phyloP scores from a whole-genome alignment of 2,329 filamentous ascomycete species.

The Monascus ruber region DNA sequence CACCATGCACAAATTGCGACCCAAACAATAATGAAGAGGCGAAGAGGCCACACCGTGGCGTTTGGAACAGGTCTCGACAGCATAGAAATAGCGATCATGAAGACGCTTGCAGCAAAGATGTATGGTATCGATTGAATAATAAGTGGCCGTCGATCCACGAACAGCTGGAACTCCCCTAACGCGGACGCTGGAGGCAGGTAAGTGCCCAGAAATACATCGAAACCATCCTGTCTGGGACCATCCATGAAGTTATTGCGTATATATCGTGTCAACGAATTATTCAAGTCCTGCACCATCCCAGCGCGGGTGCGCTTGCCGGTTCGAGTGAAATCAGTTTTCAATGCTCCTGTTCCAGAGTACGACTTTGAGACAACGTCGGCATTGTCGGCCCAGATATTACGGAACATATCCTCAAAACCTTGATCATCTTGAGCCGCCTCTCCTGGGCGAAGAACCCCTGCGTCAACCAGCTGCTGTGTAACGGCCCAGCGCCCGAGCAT shows the following conservation, averaged over 20 bases:
- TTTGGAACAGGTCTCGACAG: slow-evolving; percentile 63
- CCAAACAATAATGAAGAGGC: slow-evolving; percentile 74
- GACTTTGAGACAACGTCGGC: slow-evolving; percentile 86
- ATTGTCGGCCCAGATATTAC: slow-evolving; percentile 97
- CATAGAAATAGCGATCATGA: slow-evolving; percentile 65
- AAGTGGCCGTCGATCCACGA: slow-evolving; percentile 73
- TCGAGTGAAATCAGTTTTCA: slow-evolving; percentile 98
- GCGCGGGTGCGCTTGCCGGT: slow-evolving; percentile 77
- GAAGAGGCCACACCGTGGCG: slow-evolving; percentile 65
- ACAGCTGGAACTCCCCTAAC: slow-evolving; percentile 61
- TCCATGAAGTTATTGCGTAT: slow-evolving; percentile 90
- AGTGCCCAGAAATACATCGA: slow-evolving; percentile 81
- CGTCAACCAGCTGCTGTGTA: slow-evolving; percentile 76
- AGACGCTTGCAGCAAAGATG: slow-evolving; percentile 71
- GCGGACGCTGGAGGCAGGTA: slow-evolving; percentile 66
- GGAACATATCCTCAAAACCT: slow-evolving; percentile 81
- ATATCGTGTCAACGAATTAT: slow-evolving; percentile 81
- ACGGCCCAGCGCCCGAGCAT: slow-evolving; percentile 88
- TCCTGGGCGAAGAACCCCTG: slow-evolving; percentile 65
- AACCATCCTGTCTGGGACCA: slow-evolving; percentile 87
- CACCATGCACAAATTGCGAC: slow-evolving; percentile 58
- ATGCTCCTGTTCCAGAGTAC: slow-evolving; percentile 89
- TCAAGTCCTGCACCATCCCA: slow-evolving; percentile 75
- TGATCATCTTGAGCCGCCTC: slow-evolving; percentile 69
- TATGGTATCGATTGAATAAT: slow-evolving; percentile 92